Percentiles rank a stretch among this genome's conserved stretches.
Evolutionary conservation across 2,329 filamentous ascomycete species (phyloP).

Genomic region (Trichoderma koningii): DNA sequence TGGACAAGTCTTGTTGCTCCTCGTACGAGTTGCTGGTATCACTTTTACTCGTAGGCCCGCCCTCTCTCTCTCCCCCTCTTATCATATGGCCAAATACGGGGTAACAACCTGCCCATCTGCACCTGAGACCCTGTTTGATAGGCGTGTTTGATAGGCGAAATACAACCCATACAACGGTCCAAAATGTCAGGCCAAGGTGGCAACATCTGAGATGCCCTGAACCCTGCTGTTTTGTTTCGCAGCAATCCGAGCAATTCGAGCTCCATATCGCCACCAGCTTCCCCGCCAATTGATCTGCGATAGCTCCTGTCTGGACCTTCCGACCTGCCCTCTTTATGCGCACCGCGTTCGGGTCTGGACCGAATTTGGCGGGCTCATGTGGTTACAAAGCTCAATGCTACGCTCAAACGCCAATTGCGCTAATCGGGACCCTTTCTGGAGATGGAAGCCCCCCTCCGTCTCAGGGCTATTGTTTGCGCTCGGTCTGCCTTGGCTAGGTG

Average conservation of each 20-base stretch:
- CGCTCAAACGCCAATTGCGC: slow-evolving; percentile 1
- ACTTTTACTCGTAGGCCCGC: no score
- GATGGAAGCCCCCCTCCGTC: background rate
- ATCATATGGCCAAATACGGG: background rate
- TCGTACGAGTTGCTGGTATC: background rate
- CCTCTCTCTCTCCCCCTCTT: no score
- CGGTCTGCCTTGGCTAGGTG: background rate
- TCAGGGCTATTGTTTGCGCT: background rate
- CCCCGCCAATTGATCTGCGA: slow-evolving; percentile 20
- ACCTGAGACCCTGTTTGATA: background rate
- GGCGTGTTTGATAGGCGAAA: background rate
- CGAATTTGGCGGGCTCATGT: no score
- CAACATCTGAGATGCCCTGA: background rate
- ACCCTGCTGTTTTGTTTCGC: background rate
- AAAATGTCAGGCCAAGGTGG: background rate
- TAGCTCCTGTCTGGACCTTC: background rate
- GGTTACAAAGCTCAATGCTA: background rate
- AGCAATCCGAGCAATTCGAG: background rate
- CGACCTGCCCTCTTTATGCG: background rate
- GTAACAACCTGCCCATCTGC: slow-evolving; percentile 8
- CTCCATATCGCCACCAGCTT: slow-evolving; percentile 17
- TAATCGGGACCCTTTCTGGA: background rate
- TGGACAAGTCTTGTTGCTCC: slow-evolving; percentile 2
- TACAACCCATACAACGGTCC: no score
- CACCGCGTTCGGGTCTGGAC: slow-evolving; percentile 1